These are phyloP conservation scores for Leccinum longicurvipes DNA, from an alignment of 768 basidiomycete species.

Conservation along the genomic window DNA sequence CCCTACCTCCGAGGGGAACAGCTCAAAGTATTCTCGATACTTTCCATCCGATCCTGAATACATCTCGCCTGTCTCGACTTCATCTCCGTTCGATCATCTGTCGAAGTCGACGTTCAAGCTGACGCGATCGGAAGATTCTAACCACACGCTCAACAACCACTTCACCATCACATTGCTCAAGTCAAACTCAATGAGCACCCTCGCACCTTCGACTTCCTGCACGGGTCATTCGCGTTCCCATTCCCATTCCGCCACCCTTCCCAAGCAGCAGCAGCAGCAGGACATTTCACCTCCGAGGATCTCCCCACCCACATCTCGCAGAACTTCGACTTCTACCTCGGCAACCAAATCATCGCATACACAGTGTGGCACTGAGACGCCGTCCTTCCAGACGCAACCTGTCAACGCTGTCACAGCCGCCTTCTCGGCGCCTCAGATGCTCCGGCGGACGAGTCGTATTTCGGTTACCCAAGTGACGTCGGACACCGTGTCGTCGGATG, in stretches of 20 bases:
- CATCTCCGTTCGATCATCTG: slow-evolving; percentile 7
- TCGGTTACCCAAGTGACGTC: slow-evolving; percentile 6
- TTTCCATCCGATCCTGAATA: slow-evolving; percentile 22
- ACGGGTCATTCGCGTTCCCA: slow-evolving; percentile 23
- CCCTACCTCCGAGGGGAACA: slow-evolving; percentile 9
- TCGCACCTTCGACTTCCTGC: slow-evolving; percentile 25
- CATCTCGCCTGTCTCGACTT: slow-evolving; percentile 13
- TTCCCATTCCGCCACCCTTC: slow-evolving; percentile 6
- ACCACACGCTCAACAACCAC: slow-evolving; percentile 12
- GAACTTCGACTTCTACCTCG: slow-evolving; percentile 5
- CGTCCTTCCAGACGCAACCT: slow-evolving; percentile 14
- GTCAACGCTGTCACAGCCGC: not conserved
- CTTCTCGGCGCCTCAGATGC: slow-evolving; percentile 11
- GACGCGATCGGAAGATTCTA: slow-evolving; percentile 19
- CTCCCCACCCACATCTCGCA: slow-evolving; percentile 18
- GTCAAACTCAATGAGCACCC: slow-evolving; percentile 26
- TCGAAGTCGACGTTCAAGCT: slow-evolving; percentile 13
- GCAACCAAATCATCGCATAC: not conserved
- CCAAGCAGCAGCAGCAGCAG: not conserved
- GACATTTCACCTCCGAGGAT: slow-evolving; percentile 10
- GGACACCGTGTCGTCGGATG: slow-evolving; percentile 4
- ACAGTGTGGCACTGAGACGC: slow-evolving; percentile 4
- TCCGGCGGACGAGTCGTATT: slow-evolving; percentile 24
- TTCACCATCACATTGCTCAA: slow-evolving; percentile 24
- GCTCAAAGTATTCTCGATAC: slow-evolving; percentile 14